Conservation (phyloP, 1,284 basidiomycete species). For the Pyrrhoderma noxium region DNA sequence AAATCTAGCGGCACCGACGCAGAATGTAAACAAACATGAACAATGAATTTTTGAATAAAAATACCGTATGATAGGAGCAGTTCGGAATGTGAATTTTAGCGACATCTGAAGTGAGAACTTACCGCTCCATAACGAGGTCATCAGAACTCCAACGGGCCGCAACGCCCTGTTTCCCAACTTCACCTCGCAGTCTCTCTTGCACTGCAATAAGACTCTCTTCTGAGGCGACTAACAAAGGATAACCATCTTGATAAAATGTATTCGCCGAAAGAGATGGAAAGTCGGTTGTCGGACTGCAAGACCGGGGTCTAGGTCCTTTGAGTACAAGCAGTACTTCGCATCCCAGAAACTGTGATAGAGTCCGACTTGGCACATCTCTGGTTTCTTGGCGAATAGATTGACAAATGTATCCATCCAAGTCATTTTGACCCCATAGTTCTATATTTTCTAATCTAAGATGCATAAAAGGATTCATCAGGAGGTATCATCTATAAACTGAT, state of each 20-base stretch:
- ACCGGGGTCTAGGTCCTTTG: constrained; percentile 55
- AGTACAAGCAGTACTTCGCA: constrained; percentile 53
- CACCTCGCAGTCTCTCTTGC: constrained; percentile 37
- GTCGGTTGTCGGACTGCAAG: constrained; percentile 40
- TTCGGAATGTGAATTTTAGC: not conserved
- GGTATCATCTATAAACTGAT: not conserved
- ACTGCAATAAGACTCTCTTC: constrained; percentile 52
- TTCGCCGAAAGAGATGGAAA: constrained; percentile 52
- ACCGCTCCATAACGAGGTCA: constrained; percentile 57
- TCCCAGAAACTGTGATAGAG: constrained; percentile 53
- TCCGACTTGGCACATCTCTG: constrained; percentile 36
- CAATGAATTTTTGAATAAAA: not conserved
- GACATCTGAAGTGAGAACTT: constrained; percentile 13
- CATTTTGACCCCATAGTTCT: constrained; percentile 38
- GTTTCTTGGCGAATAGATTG: constrained; percentile 29
- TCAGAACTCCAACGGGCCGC: constrained; percentile 48
- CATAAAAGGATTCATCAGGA: not conserved
- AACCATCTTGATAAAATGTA: constrained; percentile 63
- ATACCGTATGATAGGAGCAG: constrained; percentile 5
- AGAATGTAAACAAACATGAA: not conserved
- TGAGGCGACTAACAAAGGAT: constrained; percentile 57
- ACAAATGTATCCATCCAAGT: constrained; percentile 60
- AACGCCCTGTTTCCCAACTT: constrained; percentile 52
- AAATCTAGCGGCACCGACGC: constrained; percentile 39
- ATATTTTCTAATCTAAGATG: constrained; percentile 47